A percentile compares a stretch with the other conserved stretches of the same genome.
Evolutionary conservation across 1,284 basidiomycete species (phyloP).

Genomic region (Leccinum glutinopallens): DNA sequence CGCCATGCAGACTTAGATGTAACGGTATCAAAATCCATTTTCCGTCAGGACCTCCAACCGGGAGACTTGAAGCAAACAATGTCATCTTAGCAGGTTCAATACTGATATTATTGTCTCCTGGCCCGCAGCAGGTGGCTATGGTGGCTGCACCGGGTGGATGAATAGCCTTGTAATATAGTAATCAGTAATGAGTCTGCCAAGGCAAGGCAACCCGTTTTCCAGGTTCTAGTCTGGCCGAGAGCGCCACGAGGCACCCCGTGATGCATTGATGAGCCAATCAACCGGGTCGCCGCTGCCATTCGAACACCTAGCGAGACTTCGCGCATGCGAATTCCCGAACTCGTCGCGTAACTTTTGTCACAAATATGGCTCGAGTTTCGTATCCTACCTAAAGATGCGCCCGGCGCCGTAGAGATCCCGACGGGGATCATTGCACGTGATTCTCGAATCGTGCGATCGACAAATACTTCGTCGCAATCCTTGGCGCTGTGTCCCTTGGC

Average conservation of each 20-base stretch:
- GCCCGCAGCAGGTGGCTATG: background rate
- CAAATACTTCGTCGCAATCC: background rate
- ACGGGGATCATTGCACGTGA: background rate
- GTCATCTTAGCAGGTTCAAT: background rate
- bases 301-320: background rate
- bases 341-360: background rate
- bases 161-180: background rate
- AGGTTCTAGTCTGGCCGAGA: constrained; percentile 2
- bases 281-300: constrained; percentile 7
- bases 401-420: constrained; percentile 5
- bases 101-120: background rate
- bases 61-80: background rate
- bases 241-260: constrained; percentile 7
- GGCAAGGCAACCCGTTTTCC: background rate
- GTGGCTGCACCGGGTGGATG: background rate
- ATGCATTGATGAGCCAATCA: constrained; percentile 9
- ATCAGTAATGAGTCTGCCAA: background rate
- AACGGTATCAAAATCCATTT: background rate
- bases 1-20: background rate
- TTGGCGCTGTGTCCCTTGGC: background rate
- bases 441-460: background rate
- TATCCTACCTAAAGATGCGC: background rate
- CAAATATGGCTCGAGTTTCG: background rate
- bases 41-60: background rate
- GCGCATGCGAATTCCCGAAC: background rate